Evolutionary conservation across 2,329 filamentous ascomycete species (phyloP).

Genomic region (Verticillium nonalfalfae): DNA sequence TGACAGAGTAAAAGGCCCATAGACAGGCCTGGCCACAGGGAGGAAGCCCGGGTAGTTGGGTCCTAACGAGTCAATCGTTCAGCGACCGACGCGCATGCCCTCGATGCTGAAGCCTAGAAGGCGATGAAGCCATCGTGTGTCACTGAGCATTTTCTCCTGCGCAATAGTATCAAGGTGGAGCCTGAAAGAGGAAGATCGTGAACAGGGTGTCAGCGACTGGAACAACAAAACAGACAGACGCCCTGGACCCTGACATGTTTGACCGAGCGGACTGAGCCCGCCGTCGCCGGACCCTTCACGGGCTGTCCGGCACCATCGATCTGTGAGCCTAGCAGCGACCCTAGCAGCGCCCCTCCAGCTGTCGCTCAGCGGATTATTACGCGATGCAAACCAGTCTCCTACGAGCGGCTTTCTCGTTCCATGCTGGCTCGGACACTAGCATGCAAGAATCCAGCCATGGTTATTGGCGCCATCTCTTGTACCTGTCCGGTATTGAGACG

Average conservation of each 20-base stretch:
- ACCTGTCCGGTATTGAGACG: neutral
- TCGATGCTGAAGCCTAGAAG: no score
- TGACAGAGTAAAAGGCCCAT: neutral
- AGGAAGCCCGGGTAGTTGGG: neutral
- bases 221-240: neutral
- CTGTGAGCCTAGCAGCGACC: neutral
- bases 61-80: neutral
- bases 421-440: neutral
- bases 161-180: no score
- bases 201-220: neutral
- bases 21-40: neutral
- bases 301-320: neutral
- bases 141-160: no score
- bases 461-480: neutral
- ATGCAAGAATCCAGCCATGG: neutral
- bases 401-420: neutral
- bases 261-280: neutral
- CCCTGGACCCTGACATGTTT: neutral
- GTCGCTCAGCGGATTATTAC: neutral
- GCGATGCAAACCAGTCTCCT: neutral
- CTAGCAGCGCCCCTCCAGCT: neutral
- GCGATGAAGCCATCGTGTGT: no score
- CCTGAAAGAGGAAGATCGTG: neutral
- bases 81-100: no score
- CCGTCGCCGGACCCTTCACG: neutral